These are phyloP conservation scores for Boletus edulis DNA, from an alignment of 768 basidiomycete genomes.

Conservation along the genomic window DNA sequence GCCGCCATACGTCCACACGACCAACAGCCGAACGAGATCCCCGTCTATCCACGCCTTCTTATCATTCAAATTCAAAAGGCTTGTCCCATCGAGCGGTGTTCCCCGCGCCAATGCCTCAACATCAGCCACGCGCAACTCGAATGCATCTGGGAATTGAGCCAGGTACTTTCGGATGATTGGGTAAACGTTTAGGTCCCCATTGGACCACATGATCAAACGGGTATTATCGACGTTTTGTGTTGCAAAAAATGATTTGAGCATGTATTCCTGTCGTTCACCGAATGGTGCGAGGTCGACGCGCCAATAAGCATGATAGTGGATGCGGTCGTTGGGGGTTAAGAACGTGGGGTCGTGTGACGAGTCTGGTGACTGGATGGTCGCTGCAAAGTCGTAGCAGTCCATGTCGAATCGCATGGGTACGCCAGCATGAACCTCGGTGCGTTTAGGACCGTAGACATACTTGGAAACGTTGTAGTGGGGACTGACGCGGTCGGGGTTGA, in stretches of 20 bases:
- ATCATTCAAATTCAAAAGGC: constrained; percentile 61
- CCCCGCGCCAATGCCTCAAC: constrained; percentile 64
- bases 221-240: constrained; percentile 72
- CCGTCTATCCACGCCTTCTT: constrained; percentile 92
- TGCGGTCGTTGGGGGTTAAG: constrained; percentile 40
- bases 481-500: constrained; percentile 58
- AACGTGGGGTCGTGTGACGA: constrained; percentile 1
- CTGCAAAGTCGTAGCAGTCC: constrained; percentile 93
- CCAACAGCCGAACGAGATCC: constrained; percentile 83
- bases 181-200: constrained; percentile 65
- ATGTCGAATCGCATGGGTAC: constrained; percentile 73
- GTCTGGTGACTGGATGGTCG: constrained; percentile 57
- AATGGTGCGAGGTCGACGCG: constrained; percentile 83
- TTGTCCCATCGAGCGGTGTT: constrained; percentile 72
- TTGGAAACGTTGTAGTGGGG: constrained; percentile 66
- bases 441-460: constrained; percentile 60
- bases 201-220: constrained; percentile 87
- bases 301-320: constrained; percentile 93
- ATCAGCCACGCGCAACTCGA: constrained; percentile 70
- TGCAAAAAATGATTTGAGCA: constrained; percentile 92
- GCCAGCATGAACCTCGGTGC: constrained; percentile 77
- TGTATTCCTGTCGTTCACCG: constrained; percentile 78
- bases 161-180: constrained; percentile 60
- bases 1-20: constrained; percentile 88
- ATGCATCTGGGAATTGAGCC: constrained; percentile 61